These are phyloP conservation scores for Trichosporon coremiiforme DNA, from an alignment of 1,284 basidiomycete genomes.

Conservation along the genomic window DNA sequence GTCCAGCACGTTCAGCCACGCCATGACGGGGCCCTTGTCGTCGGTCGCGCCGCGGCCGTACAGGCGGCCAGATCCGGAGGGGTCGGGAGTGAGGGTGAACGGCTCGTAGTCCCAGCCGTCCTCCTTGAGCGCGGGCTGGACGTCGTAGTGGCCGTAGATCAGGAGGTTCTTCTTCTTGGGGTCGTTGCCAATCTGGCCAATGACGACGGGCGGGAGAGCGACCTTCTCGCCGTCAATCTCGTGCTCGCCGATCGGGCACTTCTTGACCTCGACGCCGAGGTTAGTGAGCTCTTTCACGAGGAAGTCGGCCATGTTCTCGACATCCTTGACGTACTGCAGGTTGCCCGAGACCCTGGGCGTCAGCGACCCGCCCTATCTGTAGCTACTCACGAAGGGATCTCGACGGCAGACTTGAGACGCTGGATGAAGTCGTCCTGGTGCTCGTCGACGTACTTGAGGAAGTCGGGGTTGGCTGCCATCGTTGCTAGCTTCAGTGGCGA, in stretches of 20 bases:
- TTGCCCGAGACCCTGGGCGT: slow-evolving; percentile 56
- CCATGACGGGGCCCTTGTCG: slow-evolving; percentile 89
- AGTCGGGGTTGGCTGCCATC: slow-evolving; percentile 59
- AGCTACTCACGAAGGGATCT: slow-evolving; percentile 73
- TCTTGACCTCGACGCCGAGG: slow-evolving; percentile 73
- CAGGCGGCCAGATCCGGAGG: slow-evolving; percentile 59
- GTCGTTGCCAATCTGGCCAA: slow-evolving; percentile 82
- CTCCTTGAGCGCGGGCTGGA: slow-evolving; percentile 62
- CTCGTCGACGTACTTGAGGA: slow-evolving; percentile 68
- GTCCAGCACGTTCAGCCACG: slow-evolving; percentile 93
- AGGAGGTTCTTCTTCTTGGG: slow-evolving; percentile 87
- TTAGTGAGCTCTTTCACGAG: slow-evolving; percentile 70
- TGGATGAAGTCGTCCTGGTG: slow-evolving; percentile 74
- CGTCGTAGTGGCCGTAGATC: slow-evolving; percentile 81
- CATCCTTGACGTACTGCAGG: slow-evolving; percentile 65
- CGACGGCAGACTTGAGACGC: slow-evolving; percentile 78
- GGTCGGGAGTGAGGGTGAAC: slow-evolving; percentile 74
- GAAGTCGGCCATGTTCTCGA: slow-evolving; percentile 80
- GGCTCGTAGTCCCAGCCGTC: slow-evolving; percentile 94
- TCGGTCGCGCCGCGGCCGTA: slow-evolving; percentile 90
- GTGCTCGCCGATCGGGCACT: slow-evolving; percentile 78
- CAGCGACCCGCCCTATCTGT: slow-evolving; percentile 12
- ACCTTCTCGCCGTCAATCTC: slow-evolving; percentile 72
- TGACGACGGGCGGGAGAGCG: slow-evolving; percentile 81
- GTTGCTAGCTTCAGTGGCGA: slow-evolving; percentile 20